Percentiles rank a stretch among this genome's conserved stretches.
phyloP scores from a whole-genome alignment of 257 asterid species.

The Gentiana straminea region DNA sequence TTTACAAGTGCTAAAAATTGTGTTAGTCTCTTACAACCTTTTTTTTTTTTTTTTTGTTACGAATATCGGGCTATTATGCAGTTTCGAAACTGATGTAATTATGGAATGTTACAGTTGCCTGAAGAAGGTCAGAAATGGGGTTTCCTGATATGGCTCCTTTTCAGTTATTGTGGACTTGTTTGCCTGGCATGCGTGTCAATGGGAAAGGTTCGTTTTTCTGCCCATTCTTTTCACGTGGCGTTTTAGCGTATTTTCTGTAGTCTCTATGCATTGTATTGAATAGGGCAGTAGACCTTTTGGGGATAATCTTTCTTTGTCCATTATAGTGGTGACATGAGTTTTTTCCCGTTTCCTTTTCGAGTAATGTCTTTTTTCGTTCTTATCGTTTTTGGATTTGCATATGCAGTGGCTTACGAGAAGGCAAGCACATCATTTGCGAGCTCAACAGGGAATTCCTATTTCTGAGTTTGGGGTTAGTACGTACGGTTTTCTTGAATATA shows the following conservation, averaged over 20 bases:
- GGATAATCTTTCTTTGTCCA: not conserved
- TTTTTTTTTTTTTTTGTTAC: not conserved
- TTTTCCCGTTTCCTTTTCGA: not conserved
- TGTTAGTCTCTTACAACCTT: constrained; percentile 30
- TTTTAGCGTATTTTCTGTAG: not conserved
- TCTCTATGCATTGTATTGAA: not conserved
- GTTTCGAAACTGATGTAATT: constrained; percentile 7
- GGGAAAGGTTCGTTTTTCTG: constrained; percentile 57
- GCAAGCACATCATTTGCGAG: constrained; percentile 75
- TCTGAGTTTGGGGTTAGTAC: constrained; percentile 85
- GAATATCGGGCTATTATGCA: constrained; percentile 3
- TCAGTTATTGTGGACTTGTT: constrained; percentile 91
- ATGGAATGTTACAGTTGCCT: constrained; percentile 47
- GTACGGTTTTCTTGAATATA: constrained; percentile 7
- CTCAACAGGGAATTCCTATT: constrained; percentile 93
- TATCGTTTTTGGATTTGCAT: constrained; percentile 4
- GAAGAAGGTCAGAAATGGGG: constrained; percentile 99
- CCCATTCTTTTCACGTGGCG: not conserved
- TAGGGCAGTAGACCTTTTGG: not conserved
- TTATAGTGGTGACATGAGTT: not conserved
- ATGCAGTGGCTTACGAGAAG: constrained; percentile 88
- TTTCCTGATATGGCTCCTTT: constrained; percentile 89
- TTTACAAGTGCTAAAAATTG: constrained; percentile 66
- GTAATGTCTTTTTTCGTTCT: not conserved
- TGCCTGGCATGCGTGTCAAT: constrained; percentile 69